Evolutionary conservation across 305 asterid genomes (phyloP), one percentile per base, ranked within the genome.

Genomic region (Solanum hybrid): DNA sequence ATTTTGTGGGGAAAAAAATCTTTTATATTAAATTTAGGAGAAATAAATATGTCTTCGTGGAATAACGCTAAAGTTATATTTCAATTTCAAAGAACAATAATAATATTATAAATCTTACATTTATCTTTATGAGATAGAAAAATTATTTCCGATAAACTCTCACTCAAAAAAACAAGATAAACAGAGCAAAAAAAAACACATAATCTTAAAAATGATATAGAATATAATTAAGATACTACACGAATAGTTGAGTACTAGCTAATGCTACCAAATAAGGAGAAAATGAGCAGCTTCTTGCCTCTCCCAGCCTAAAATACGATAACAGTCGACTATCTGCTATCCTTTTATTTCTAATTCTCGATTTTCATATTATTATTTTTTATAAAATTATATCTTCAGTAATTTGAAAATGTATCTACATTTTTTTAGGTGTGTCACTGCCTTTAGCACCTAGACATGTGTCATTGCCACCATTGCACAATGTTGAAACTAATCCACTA

Each of bases 401-500:
- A 69, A 24, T 24, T 1, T 69, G 8, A 24, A 71, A 71, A 20
- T 17, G 9, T 6, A 56, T 56, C n/a, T 56, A 56, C 66, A 51
- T 17, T 17, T 56, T 51, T 56, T 56, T 86, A 37, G 81, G 69
- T 37, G 88, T 69, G 69, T 72, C 64, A 75, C 38, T 24, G 2
- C 71, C 40, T 37, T 38, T 76, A 87, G 79, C 31, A 87, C 20
- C 81, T 36, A 72, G n/a, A 66, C 42, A 86, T 69, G 64, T 87
- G 87, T 51, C 87, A 84, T 72, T 87, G 72, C 84, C 64, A 72
- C 89, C 37, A 87, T 66, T 69, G 22, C 29, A 86, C 64, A 71
- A 29, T 66, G 22, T 71, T 71, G 88, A 42, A 42, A 42, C 38
- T 27, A 42, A 14, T 81, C 31, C 42, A 51, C 36, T 84, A 51